Evolutionary conservation across 768 basidiomycete species (phyloP), one percentile per base, ranked within the genome.

Genomic region (Suillus paluster): DNA sequence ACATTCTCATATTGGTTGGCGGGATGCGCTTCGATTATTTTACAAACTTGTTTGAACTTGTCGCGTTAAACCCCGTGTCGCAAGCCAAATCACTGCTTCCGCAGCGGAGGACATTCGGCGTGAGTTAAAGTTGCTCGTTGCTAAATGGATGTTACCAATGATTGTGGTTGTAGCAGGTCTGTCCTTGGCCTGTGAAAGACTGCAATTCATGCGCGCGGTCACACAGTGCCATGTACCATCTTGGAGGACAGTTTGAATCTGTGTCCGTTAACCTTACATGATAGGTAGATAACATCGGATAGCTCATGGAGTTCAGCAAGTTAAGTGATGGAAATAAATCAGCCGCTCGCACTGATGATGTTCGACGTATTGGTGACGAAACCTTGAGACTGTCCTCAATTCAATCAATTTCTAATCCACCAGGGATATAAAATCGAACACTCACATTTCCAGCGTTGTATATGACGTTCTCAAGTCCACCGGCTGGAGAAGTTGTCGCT

Each of bases 401-500:
- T 42, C 10, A 44, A 61, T 45, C 48, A 55, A 36, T 23, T 14
- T 42, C 53, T 48, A 50, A 49, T 15, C 25, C 4, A 30, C 53
- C 12, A n/a, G 1, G 3, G 2, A 45, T 10, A 34, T 34, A 27
- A 36, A 21, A 36, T 14, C 44, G 48, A 46, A 46, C 34, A 74
- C 85, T 71, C 65, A 87, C 86, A 64, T 83, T 83, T 11, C 73
- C 77, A 38, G 81, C 73, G 66, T 89, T 89, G 64, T 86, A 77
- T n/a, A 85, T 70, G 7, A 89, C 78, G 63, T 83, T 89, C 63
- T 84, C 82, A 54, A 83, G 75, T 5, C 81, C 86, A 34, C 85
- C 85, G 7, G 75, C 69, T 1, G 87, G 86, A 9, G 85, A 86
- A 4, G 85, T 84, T 6, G 89, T 89, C n/a, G 85, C 88, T 19